Evolutionary conservation across 345 rosid genomes (phyloP), one percentile per base, ranked within the genome.

Genomic region (Abelmoschus esculentus): DNA sequence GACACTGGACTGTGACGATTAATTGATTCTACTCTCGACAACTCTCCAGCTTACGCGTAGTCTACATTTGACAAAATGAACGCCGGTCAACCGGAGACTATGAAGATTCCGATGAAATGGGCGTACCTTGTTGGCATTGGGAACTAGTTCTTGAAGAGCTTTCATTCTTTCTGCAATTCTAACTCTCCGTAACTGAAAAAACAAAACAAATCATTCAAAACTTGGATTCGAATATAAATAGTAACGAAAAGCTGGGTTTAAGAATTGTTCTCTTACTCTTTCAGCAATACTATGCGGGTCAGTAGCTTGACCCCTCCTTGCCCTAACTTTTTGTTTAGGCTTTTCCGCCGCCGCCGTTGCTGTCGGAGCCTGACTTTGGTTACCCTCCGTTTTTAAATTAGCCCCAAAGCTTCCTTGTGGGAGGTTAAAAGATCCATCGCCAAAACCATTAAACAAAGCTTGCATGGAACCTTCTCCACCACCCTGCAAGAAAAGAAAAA

Each of bases 281-380:
- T 95, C 99, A 40, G 99, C 99, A 15, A 95, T 91, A 76, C 99
- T 95, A 61, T 95, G 99, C 19, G 99, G 99, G 72, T 91, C 99
- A 28, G 99, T 95, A 36, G 99, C 99, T 83, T 95, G 99, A 66
- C 99, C 99, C 83, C 99, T 85, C 72, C 99, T 77, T n/a, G 99
- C 99, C 75, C 99, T 80, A 18, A 88, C 89, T 69, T 91, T 82
- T 55, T 87, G 98, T 76, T 78, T 90, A 0, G 92, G 91, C 61
- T 87, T 53, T 53, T 53, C 57, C 10, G 57, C 89, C 7, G 81
- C 82, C 6, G 92, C 9, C n/a, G 14, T 7, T 14, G 80, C 80
- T 6, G 80, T 81, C 2, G 92, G 81, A 9, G 86, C 80, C 72
- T 78, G 83, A 66, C 75, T 73, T 76, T 85, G 69, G 80, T 72